Conservation (phyloP, 2,329 filamentous ascomycete species). For the Trichoderma sp. region DNA sequence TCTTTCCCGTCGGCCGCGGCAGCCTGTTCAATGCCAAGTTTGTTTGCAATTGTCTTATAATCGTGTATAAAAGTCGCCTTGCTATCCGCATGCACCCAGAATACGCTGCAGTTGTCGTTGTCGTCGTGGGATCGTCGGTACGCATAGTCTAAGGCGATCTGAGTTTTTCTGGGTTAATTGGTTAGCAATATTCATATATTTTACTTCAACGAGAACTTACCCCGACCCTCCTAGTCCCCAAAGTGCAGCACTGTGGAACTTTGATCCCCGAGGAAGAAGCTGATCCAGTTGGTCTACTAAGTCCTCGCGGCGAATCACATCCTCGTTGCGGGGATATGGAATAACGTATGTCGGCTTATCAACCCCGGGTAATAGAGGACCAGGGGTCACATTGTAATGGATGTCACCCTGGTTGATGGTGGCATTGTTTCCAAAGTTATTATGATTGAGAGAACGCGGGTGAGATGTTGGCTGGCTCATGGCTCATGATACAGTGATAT, state of each 20-base stretch:
- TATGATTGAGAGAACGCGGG: not conserved
- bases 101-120: too few relatives aligned
- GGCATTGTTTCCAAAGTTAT: not conserved
- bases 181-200: not conserved
- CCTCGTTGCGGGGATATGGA: not conserved
- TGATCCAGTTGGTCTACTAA: not conserved
- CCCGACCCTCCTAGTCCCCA: not conserved
- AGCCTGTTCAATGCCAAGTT: not conserved
- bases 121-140: too few relatives aligned
- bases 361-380: not conserved
- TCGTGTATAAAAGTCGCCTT: not conserved
- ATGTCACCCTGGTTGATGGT: not conserved
- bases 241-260: not conserved
- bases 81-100: not conserved
- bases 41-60: not conserved
- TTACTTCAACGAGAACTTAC: not conserved
- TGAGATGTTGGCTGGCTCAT: not conserved
- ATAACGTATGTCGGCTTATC: not conserved
- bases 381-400: not conserved
- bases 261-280: not conserved
- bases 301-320: not conserved
- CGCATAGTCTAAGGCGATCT: not conserved
- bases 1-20: not conserved
- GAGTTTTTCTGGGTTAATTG: not conserved
- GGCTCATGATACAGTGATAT: not conserved